A percentile compares a stretch with the other conserved stretches of the same genome.
These are phyloP conservation scores for Funneliformis mosseae DNA, from an alignment of 192 early-diverging fungal genomes.

Conservation along the genomic window DNA sequence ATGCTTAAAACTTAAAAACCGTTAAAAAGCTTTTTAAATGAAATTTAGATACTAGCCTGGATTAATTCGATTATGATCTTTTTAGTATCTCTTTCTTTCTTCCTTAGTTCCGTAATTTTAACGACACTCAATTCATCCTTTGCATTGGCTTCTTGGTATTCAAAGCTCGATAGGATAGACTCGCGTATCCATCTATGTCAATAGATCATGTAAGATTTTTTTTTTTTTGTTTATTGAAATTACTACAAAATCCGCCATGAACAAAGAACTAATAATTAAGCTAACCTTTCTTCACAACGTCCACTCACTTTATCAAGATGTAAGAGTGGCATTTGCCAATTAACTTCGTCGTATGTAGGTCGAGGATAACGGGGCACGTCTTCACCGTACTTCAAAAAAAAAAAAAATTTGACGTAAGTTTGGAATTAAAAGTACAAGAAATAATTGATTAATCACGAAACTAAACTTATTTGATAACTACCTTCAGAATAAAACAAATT, in stretches of 20 bases:
- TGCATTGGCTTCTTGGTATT: slow-evolving; percentile 56
- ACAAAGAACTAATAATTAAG: background rate
- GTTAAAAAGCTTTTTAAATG: background rate
- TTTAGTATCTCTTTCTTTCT: slow-evolving; percentile 75
- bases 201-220: slow-evolving; percentile 39
- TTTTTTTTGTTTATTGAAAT: slow-evolving; percentile 28
- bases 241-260: slow-evolving; percentile 21
- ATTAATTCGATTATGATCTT: slow-evolving; percentile 77
- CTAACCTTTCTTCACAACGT: slow-evolving; percentile 46
- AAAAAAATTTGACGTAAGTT: background rate
- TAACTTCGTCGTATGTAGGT: slow-evolving; percentile 68
- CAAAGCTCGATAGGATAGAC: slow-evolving; percentile 58
- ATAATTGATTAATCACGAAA: background rate
- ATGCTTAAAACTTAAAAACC: slow-evolving; percentile 12
- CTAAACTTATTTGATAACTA: slow-evolving; percentile 30
- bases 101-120: slow-evolving; percentile 43
- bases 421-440: slow-evolving; percentile 11
- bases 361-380: slow-evolving; percentile 68
- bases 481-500: slow-evolving; percentile 74
- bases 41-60: slow-evolving; percentile 51
- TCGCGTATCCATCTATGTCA: slow-evolving; percentile 52
- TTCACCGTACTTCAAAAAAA: slow-evolving; percentile 50
- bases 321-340: slow-evolving; percentile 68
- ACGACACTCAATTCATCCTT: slow-evolving; percentile 34
- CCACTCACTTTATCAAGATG: slow-evolving; percentile 48